phyloP scores from a whole-genome alignment of 768 basidiomycete genomes.

The Mycena vulgaris region DNA sequence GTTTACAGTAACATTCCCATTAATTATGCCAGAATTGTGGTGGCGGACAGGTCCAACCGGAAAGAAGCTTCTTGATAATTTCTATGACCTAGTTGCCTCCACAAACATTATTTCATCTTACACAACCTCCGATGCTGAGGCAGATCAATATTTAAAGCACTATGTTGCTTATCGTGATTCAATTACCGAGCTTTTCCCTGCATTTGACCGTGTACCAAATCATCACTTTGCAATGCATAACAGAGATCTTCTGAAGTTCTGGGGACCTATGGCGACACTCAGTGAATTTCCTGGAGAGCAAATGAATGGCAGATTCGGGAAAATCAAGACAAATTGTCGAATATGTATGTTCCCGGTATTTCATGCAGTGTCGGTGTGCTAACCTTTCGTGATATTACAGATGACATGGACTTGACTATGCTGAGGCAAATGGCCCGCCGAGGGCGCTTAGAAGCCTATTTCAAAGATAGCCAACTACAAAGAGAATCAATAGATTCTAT shows the following conservation, averaged over 20 bases:
- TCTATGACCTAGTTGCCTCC: constrained; percentile 27
- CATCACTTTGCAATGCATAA: constrained; percentile 19
- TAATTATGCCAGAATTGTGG: constrained; percentile 27
- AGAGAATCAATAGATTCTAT: too few species aligned
- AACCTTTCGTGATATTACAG: constrained; percentile 7
- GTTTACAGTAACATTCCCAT: constrained; percentile 31
- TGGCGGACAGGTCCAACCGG: not conserved
- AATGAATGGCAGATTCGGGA: too few species aligned
- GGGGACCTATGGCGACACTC: too few species aligned
- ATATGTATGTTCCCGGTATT: too few species aligned
- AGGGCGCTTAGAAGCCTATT: not conserved
- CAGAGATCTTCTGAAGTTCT: too few species aligned
- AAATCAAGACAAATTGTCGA: too few species aligned
- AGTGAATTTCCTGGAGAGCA: too few species aligned
- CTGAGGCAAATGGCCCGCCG: not conserved
- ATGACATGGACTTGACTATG: constrained; percentile 6
- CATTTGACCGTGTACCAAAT: not conserved
- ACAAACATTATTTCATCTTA: constrained; percentile 33
- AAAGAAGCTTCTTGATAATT: constrained; percentile 1
- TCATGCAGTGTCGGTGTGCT: too few species aligned
- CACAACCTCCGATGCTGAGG: too few species aligned
- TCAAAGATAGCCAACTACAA: not conserved
- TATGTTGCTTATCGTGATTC: not conserved
- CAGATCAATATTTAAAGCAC: constrained; percentile 2
- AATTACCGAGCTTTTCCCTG: not conserved